A percentile compares a stretch with the other conserved stretches of the same genome.
Evolutionary conservation across 352 stramenopile genomes (phyloP).

Genomic region (Globisporangium megalacanthum): DNA sequence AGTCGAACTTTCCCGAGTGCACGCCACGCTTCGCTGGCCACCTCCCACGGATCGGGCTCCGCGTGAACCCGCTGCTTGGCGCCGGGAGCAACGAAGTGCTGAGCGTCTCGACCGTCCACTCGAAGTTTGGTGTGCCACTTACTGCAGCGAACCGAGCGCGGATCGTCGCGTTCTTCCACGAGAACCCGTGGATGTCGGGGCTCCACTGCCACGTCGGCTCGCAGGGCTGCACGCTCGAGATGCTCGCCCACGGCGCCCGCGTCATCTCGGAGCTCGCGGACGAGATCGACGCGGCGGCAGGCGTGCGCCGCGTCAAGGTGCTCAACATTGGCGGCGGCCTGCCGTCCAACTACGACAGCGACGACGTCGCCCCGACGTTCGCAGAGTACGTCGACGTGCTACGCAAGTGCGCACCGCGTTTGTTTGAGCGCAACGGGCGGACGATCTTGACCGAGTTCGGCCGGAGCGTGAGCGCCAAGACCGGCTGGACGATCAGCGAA

Average conservation of each 20-base stretch:
- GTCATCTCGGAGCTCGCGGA: constrained; percentile 79
- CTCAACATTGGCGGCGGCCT: constrained; percentile 92
- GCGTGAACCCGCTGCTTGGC: constrained; percentile 90
- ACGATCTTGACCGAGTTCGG: constrained; percentile 92
- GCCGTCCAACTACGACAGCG: constrained; percentile 84
- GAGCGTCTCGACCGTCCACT: constrained; percentile 85
- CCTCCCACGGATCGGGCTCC: constrained; percentile 80
- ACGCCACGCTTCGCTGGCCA: constrained; percentile 52
- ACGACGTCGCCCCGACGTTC: constrained; percentile 69
- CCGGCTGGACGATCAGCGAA: constrained; percentile 76
- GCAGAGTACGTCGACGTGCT: constrained; percentile 79
- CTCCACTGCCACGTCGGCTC: constrained; percentile 88
- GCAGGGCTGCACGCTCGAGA: constrained; percentile 77
- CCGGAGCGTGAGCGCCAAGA: constrained; percentile 80
- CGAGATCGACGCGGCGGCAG: constrained; percentile 62
- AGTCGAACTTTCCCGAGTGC: constrained; percentile 65
- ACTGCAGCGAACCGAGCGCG: constrained; percentile 40
- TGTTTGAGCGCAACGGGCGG: constrained; percentile 75
- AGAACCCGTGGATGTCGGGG: constrained; percentile 84
- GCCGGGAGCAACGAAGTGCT: constrained; percentile 80
- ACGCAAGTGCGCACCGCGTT: constrained; percentile 49
- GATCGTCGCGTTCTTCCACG: constrained; percentile 71
- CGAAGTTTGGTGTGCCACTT: constrained; percentile 90
- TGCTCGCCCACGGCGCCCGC: constrained; percentile 74
- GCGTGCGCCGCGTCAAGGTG: constrained; percentile 68